A percentile compares a stretch with the other conserved stretches of the same genome.
phyloP scores from a whole-genome alignment of 2,329 filamentous ascomycete species.

The Grosmannia serpens region DNA sequence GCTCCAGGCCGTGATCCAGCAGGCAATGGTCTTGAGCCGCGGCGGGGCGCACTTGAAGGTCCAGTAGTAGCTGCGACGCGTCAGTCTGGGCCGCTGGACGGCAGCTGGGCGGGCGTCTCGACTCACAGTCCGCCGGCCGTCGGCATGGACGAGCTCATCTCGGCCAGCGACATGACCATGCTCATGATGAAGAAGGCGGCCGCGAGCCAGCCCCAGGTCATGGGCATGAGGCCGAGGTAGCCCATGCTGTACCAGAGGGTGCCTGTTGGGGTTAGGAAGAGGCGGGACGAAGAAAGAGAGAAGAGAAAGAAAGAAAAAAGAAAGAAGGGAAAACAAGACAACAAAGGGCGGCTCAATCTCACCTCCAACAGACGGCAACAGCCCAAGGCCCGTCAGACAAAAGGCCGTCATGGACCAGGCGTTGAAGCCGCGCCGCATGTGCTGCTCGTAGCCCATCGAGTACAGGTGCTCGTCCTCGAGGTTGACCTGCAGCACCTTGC shows the following conservation, averaged over 20 bases:
- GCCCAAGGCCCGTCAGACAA: constrained; percentile 2
- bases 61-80: constrained; percentile 3
- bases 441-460: constrained; percentile 4
- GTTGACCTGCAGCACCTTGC: background rate
- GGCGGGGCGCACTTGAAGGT: constrained; percentile 4
- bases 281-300: too few species aligned
- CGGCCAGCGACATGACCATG: background rate
- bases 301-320: background rate
- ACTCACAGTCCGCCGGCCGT: constrained; percentile 5
- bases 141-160: constrained; percentile 5
- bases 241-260: constrained; percentile 6
- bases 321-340: background rate
- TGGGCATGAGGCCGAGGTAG: constrained; percentile 5
- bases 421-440: constrained; percentile 3
- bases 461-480: constrained; percentile 2
- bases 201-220: constrained; percentile 6
- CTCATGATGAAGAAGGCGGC: constrained; percentile 4
- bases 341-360: background rate
- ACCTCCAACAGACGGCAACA: constrained; percentile 3
- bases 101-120: background rate
- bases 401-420: constrained; percentile 4
- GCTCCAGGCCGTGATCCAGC: constrained; percentile 7
- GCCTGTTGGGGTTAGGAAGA: background rate
- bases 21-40: background rate
- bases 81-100: background rate